These are phyloP conservation scores for Globisporangium paddicum DNA, from an alignment of 352 stramenopile species.

Conservation along the genomic window DNA sequence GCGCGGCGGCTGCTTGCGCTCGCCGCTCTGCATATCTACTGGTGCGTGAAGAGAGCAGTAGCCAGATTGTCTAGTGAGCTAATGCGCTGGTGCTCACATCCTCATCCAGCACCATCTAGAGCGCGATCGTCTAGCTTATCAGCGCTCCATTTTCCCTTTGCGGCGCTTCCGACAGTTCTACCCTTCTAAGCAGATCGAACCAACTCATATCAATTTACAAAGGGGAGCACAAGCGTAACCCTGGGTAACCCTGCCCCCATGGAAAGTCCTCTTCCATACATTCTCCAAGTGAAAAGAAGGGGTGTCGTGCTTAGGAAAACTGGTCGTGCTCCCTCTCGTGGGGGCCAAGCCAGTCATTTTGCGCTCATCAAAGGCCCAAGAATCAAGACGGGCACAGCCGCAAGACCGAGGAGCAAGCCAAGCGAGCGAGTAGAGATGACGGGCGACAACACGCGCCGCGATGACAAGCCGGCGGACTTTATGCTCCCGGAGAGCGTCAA, in stretches of 20 bases:
- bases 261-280: constrained; percentile 17
- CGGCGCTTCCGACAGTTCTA: constrained; percentile 3
- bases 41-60: neutral
- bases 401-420: constrained; percentile 2
- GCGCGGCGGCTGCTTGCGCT: constrained; percentile 3
- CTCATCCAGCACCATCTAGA: neutral
- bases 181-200: neutral
- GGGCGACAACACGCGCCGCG: constrained; percentile 48
- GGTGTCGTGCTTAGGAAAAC: constrained; percentile 25
- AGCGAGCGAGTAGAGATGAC: constrained; percentile 13
- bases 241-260: neutral
- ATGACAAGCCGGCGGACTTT: constrained; percentile 86
- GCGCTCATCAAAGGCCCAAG: neutral
- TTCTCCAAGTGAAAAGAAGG: constrained; percentile 13
- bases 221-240: neutral
- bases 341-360: constrained; percentile 49
- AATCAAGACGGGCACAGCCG: constrained; percentile 9
- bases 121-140: neutral
- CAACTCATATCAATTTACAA: constrained; percentile 1
- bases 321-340: constrained; percentile 9
- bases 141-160: neutral
- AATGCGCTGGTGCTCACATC: neutral
- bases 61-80: neutral
- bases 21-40: constrained; percentile 5
- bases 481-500: constrained; percentile 85